Evolutionary conservation across 1,284 basidiomycete species (phyloP), one percentile per base, ranked within the genome.

Genomic region (Vanrija sp.): DNA sequence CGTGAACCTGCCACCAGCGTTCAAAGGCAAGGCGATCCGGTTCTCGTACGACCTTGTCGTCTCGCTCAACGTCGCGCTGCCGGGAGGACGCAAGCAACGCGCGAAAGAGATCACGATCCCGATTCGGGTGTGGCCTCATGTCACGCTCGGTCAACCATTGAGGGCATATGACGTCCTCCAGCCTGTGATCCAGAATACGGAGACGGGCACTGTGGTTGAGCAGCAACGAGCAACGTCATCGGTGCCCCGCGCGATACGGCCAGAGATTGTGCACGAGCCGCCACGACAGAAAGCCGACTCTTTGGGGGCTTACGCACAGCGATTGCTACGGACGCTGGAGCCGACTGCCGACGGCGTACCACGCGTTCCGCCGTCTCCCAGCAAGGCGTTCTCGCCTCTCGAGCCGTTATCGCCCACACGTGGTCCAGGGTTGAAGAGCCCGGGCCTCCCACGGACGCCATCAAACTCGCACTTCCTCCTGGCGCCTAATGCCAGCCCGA

Each of bases 21-120:
- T 89, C 77, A 82, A 83, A 39, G 95, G 95, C 2, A 85, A 86
- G 47, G 81, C 85, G 1, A 80, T 97, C 59, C 82, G 81, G 63
- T 94, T 98, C 72, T 85, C 86, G 9, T 98, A 98, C 70, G 86
- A 91, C 62, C 82, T 98, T 12, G 80, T 88, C 10, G 81, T 98
- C 2, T 92, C 93, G 1, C 66, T 73, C 51, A 69, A 65, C 27
- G 63, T 73, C 14, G 58, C 57, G 0, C 45, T 72, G 7, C 67
- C 70, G 0, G 69, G 69, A 1, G 59, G 57, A 19, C 68, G 62
- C 3, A 64, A 66, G 43, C 69, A 73, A 48, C 61, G 63, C 27
- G 59, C 63, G 2, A 68, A 64, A 53, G 72, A 73, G 23, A 67
- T 72, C 24, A 47, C 55, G 3, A 59, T 73, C 7, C 69, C 73